A percentile compares a stretch with the other conserved stretches of the same genome.
Evolutionary conservation across 2,329 filamentous ascomycete species (phyloP).

Genomic region (Thielaviopsis musarum): DNA sequence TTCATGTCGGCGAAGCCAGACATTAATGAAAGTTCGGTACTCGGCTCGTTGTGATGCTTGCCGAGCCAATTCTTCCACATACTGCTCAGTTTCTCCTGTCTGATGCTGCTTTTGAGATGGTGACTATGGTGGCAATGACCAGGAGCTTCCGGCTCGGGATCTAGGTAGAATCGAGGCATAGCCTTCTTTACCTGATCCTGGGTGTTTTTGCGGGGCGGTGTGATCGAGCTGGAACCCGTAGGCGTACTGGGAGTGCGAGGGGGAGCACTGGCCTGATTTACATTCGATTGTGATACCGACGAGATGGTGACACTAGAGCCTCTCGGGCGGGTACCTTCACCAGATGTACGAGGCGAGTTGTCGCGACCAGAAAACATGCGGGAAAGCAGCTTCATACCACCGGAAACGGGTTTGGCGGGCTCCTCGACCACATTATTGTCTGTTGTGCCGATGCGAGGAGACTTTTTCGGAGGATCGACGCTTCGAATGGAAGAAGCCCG

Average conservation of each 20-base stretch:
- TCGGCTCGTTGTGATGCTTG: slow-evolving; percentile 60
- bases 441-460: not conserved
- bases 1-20: slow-evolving; percentile 93
- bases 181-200: slow-evolving; percentile 1
- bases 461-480: slow-evolving; percentile 9
- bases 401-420: slow-evolving; percentile 7
- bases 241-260: slow-evolving; percentile 8
- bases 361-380: slow-evolving; percentile 11
- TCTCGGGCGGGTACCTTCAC: slow-evolving; percentile 10
- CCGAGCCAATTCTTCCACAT: slow-evolving; percentile 79
- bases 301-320: slow-evolving; percentile 12
- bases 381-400: slow-evolving; percentile 10
- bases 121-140: slow-evolving; percentile 85
- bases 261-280: not conserved
- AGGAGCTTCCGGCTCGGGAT: slow-evolving; percentile 34
- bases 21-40: slow-evolving; percentile 79
- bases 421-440: slow-evolving; percentile 5
- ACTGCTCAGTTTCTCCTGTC: slow-evolving; percentile 87
- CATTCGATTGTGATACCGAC: not conserved
- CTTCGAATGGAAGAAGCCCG: slow-evolving; percentile 11
- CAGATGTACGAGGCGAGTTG: not conserved
- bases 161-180: slow-evolving; percentile 10
- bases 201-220: slow-evolving; percentile 6
- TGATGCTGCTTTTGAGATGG: slow-evolving; percentile 70
- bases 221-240: not conserved